Conservation (phyloP, 169 alveolate genomes). For the Plasmodium malariae region DNA sequence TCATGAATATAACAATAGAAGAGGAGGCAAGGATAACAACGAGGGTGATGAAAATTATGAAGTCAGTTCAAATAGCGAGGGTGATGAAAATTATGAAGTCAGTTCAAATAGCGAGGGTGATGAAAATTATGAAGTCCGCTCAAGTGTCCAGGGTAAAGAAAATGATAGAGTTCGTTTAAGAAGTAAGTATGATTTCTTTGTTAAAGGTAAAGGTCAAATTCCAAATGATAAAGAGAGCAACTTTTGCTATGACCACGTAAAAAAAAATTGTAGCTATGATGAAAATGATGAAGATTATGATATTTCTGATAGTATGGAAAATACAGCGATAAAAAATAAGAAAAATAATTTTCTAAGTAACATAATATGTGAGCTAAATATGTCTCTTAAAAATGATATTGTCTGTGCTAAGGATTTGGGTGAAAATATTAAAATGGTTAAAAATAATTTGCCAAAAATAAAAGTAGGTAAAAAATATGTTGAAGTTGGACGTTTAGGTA, state of each 20-base stretch:
- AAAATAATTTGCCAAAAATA: conserved; percentile 39
- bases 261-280: not conserved
- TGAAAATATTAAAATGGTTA: not conserved
- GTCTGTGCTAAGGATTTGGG: not conserved
- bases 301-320: not conserved
- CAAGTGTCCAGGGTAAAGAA: too few species aligned
- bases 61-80: not conserved
- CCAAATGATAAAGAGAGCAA: not conserved
- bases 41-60: too few species aligned
- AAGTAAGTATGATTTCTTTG: too few species aligned
- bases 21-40: not conserved
- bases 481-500: conserved; percentile 63
- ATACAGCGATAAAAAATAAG: not conserved
- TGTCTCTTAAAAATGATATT: not conserved
- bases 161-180: too few species aligned
- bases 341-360: conserved; percentile 15
- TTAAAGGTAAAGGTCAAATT: not conserved
- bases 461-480: conserved; percentile 64
- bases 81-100: not conserved
- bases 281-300: not conserved
- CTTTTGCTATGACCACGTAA: not conserved
- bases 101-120: not conserved
- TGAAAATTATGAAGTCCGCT: not conserved
- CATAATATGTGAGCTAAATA: conserved; percentile 20
- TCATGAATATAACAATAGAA: not conserved